Evolutionary conservation across 1,284 basidiomycete species (phyloP).

Genomic region (Apiotrichum laibachii): DNA sequence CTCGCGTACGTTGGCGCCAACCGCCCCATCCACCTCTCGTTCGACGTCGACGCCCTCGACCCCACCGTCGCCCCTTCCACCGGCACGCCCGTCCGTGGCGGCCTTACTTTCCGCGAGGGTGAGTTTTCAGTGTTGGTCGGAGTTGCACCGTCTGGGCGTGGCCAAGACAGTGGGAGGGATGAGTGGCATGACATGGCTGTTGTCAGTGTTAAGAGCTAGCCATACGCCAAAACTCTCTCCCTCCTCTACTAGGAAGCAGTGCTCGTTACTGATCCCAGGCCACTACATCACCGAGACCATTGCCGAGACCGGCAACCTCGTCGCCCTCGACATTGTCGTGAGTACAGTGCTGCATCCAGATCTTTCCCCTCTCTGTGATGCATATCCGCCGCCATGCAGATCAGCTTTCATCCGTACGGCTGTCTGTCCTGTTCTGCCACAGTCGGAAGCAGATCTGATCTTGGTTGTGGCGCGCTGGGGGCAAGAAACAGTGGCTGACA

Average conservation of each 20-base stretch:
- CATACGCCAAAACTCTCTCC: no score
- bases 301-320: conserved; percentile 87
- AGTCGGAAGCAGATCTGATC: no score
- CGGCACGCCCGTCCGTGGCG: conserved; percentile 73
- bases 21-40: conserved; percentile 88
- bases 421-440: no score
- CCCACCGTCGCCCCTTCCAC: conserved; percentile 85
- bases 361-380: no score
- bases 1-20: conserved; percentile 89
- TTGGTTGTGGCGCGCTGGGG: no score
- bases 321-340: conserved; percentile 88
- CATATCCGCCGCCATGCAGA: no score
- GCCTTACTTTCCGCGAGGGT: conserved; percentile 94
- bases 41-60: conserved; percentile 94
- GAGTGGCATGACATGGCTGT: no score
- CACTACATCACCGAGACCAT: conserved; percentile 88
- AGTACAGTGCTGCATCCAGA: conserved; percentile 25
- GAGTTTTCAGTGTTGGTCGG: conserved; percentile 56
- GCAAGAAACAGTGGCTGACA: conserved; percentile 3
- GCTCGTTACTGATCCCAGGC: conserved; percentile 15
- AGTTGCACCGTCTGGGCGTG: no score
- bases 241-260: conserved; percentile 7
- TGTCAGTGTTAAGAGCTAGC: no score
- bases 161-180: conserved; percentile 4
- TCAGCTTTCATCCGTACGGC: no score